Base-by-base conservation (phyloP, 164 flowering plant species). In the Chimonanthus salicifolius region DNA sequence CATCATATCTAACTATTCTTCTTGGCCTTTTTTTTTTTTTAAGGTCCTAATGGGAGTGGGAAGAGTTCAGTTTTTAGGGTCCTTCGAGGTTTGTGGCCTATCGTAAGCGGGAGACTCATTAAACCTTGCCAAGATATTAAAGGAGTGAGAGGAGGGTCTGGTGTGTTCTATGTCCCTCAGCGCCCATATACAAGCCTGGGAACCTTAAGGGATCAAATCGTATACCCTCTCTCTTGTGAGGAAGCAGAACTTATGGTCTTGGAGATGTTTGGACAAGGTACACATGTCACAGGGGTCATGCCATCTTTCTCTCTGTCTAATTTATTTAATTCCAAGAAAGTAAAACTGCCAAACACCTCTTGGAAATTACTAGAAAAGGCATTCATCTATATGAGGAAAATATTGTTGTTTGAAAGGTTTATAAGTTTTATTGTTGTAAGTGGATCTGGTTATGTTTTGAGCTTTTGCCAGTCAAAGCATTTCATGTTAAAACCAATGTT, bases 21-120 rank as follows among this genome's bases (percentile, higher is more conserved):
- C 68, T n/a, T 74, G 62, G 51, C 51, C 54, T 66, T 33, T 33
- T 33, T 76, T 66, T 33, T 33, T 33, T 76, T 67, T 77, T 70
- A 73, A 96, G 99, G 99, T 79, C 98, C 99, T 74, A 96, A 94
- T 82, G 99, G 99, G 70, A 90, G 99, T 79, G 99, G 99, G 11
- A 96, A 96, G 73, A 96, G 98, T 79, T 96, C 99, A n/a, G 76
- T 96, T 49, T 96, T 96, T 85, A 87, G 99, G 81, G 97, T 92
- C 62, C 92, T 96, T 69, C 83, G 93, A 71, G 98, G 94, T 50
- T 85, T 96, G 71, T 96, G 99, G 99, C 99, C 99, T 15, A 82
- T 90, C 71, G 86, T 77, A 46, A 89, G 85, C 79, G 99, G 99
- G 77, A 88, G 77, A 67, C 89, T 93, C 63, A 58, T 76, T 43